Conservation (phyloP, 495 filamentous ascomycete species). For the Elaphomyces granulatus region DNA sequence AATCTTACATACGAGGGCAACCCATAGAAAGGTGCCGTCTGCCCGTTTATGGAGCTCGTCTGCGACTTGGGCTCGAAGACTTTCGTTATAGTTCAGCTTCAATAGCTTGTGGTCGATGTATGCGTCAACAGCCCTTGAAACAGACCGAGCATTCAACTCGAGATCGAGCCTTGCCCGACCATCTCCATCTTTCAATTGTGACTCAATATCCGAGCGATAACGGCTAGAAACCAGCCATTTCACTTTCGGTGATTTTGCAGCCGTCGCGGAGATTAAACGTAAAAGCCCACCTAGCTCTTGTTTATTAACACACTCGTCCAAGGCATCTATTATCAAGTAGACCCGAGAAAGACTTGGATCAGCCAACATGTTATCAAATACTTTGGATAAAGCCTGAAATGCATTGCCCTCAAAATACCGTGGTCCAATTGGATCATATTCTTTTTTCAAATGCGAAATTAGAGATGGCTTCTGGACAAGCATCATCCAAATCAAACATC, state of each 20-base stretch:
- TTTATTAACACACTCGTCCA: constrained; percentile 34
- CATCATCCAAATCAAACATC: constrained; percentile 29
- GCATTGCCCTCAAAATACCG: constrained; percentile 24
- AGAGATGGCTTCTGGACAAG: constrained; percentile 19
- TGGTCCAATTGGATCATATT: constrained; percentile 12
- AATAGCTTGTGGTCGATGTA: constrained; percentile 25
- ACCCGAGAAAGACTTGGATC: constrained; percentile 12
- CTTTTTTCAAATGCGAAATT: constrained; percentile 16
- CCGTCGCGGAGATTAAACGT: constrained; percentile 15
- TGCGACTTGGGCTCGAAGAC: constrained; percentile 7
- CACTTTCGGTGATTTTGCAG: constrained; percentile 3
- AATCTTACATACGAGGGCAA: constrained; percentile 18
- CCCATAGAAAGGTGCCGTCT: constrained; percentile 25
- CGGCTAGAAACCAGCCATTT: constrained; percentile 24
- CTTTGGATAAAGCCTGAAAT: constrained; percentile 15
- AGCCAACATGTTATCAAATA: constrained; percentile 22
- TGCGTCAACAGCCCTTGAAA: constrained; percentile 10
- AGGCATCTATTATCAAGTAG: constrained; percentile 33
- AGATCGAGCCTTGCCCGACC: constrained; percentile 11
- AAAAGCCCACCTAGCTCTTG: constrained; percentile 18
- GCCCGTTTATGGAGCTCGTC: constrained; percentile 10
- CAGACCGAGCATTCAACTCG: constrained; percentile 12
- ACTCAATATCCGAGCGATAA: constrained; percentile 12
- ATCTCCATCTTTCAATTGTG: background rate
- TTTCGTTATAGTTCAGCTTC: constrained; percentile 2